Conservation (phyloP, 2,329 filamentous ascomycete genomes). For the Colletotrichum sp. region DNA sequence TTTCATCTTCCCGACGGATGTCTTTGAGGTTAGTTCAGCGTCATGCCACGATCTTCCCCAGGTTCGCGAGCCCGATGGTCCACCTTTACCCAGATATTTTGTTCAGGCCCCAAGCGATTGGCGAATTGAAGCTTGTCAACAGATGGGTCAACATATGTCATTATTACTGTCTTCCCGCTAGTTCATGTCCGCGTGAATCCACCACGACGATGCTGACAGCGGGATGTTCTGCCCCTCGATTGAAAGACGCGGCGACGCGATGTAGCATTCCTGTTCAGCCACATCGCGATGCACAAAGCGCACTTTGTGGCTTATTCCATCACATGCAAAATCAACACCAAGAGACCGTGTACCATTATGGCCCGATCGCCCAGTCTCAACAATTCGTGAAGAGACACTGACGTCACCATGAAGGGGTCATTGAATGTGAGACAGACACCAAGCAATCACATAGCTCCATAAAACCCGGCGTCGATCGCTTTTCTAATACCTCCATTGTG, state of each 20-base stretch:
- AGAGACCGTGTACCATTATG: not conserved
- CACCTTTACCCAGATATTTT: not conserved
- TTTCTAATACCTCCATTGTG: not conserved
- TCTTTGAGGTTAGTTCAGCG: not conserved
- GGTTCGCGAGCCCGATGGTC: not conserved
- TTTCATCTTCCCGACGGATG: not conserved
- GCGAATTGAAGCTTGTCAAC: not conserved
- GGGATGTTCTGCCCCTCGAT: not conserved
- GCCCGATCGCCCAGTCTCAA: not conserved
- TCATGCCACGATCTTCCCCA: not conserved
- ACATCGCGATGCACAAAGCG: not conserved
- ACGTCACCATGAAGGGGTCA: slow-evolving; percentile 13
- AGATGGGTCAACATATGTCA: not conserved
- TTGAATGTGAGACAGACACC: not conserved
- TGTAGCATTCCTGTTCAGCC: not conserved
- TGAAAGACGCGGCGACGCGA: not conserved
- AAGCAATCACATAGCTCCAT: not conserved
- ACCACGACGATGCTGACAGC: not conserved
- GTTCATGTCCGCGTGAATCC: not conserved
- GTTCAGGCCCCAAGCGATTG: not conserved
- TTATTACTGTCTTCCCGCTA: not conserved
- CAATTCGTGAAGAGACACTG: not conserved
- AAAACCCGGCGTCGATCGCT: not conserved
- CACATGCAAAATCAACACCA: slow-evolving; percentile 1
- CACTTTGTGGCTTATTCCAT: not conserved